Percentiles rank a stretch among this genome's conserved stretches.
phyloP scores from a whole-genome alignment of 176 grass and related monocot genomes.

The Poa annua region DNA sequence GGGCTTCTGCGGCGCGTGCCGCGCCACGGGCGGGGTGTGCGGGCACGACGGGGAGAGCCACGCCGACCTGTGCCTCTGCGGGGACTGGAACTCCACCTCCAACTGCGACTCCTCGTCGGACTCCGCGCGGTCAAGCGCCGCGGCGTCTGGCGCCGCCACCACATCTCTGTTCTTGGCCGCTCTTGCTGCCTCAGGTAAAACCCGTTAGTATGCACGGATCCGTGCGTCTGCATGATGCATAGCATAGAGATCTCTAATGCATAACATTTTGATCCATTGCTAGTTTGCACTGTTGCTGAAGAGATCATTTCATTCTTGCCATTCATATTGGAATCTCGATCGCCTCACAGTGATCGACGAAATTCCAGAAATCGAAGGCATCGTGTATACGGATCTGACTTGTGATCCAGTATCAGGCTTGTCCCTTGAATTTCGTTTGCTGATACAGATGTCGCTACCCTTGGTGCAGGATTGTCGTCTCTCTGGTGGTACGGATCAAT shows the following conservation, averaged over 20 bases:
- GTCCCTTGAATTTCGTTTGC: background rate
- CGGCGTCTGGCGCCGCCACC: background rate
- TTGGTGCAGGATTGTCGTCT: slow-evolving; percentile 30
- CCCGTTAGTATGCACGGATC: slow-evolving; percentile 39
- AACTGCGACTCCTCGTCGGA: slow-evolving; percentile 78
- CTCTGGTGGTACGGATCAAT: slow-evolving; percentile 8
- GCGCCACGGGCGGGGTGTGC: slow-evolving; percentile 88
- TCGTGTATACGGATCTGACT: background rate
- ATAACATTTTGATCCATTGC: background rate
- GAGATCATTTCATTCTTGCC: background rate
- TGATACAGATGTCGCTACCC: background rate
- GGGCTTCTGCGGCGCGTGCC: slow-evolving; percentile 87
- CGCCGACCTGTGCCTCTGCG: slow-evolving; percentile 84
- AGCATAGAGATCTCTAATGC: background rate
- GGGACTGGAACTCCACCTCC: slow-evolving; percentile 79
- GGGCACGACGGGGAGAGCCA: slow-evolving; percentile 65
- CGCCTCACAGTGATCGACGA: background rate
- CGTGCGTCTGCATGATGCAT: background rate
- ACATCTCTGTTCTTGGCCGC: slow-evolving; percentile 8
- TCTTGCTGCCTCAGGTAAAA: slow-evolving; percentile 45
- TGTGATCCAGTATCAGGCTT: background rate
- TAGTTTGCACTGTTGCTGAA: background rate
- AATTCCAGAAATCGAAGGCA: background rate
- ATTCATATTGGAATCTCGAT: background rate
- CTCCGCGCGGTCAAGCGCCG: background rate